Percentiles rank a stretch among this genome's conserved stretches.
These are phyloP conservation scores for Tulasnella sp. DNA, from an alignment of 768 basidiomycete genomes.

Conservation along the genomic window DNA sequence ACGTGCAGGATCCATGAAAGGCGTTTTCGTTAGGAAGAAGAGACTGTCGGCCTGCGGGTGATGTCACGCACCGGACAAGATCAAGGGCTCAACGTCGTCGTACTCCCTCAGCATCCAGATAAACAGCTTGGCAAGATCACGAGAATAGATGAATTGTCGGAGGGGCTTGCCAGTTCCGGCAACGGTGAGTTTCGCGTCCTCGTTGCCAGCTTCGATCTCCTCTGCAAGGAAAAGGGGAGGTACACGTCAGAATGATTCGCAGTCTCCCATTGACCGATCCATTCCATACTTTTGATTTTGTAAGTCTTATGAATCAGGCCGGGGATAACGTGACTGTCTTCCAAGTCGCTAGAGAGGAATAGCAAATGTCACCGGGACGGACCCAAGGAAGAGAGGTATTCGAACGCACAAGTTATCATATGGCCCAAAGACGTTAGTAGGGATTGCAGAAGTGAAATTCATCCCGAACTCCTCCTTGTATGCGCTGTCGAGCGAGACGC, in stretches of 20 bases:
- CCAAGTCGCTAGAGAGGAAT: slow-evolving; percentile 60
- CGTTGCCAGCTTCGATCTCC: slow-evolving; percentile 46
- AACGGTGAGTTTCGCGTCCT: slow-evolving; percentile 78
- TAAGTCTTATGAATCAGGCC: slow-evolving; percentile 91
- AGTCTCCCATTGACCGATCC: background rate
- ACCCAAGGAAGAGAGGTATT: slow-evolving; percentile 16
- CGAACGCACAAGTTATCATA: slow-evolving; percentile 82
- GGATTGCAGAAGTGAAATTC: slow-evolving; percentile 95
- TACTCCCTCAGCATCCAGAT: slow-evolving; percentile 91
- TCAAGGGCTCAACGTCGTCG: slow-evolving; percentile 87
- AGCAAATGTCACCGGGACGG: slow-evolving; percentile 3
- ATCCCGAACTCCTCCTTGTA: slow-evolving; percentile 96
- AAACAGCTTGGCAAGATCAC: slow-evolving; percentile 91
- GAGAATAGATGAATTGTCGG: slow-evolving; percentile 96
- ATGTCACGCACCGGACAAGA: slow-evolving; percentile 64
- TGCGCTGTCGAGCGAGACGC: slow-evolving; percentile 49
- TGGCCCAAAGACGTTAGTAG: slow-evolving; percentile 93
- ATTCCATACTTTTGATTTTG: slow-evolving; percentile 72
- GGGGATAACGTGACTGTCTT: slow-evolving; percentile 91
- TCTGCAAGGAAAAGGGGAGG: slow-evolving; percentile 14
- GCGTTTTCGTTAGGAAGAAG: background rate
- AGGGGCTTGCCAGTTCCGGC: slow-evolving; percentile 86
- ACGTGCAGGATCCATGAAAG: background rate
- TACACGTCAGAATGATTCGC: background rate
- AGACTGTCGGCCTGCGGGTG: background rate